phyloP scores from a whole-genome alignment of 306 rosid species.

The Begonia fuchsioides region DNA sequence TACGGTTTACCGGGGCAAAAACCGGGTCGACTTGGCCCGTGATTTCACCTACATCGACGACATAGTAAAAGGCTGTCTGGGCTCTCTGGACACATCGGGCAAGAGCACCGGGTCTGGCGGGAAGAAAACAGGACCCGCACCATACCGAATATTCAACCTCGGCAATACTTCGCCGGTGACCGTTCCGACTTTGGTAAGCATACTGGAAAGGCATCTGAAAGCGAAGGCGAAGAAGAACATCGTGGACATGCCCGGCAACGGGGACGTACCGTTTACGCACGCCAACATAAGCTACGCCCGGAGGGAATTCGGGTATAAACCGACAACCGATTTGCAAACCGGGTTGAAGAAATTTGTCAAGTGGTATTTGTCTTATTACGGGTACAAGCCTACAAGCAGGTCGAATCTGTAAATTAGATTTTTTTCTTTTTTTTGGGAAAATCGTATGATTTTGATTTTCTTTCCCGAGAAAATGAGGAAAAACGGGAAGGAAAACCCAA shows the following conservation, averaged over 20 bases:
- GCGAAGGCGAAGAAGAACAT: background rate
- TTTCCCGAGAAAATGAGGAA: background rate
- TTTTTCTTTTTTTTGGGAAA: background rate
- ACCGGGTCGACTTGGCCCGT: background rate
- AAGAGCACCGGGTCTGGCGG: constrained; percentile 1
- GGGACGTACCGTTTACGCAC: constrained; percentile 1
- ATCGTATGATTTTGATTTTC: background rate
- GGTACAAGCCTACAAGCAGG: background rate
- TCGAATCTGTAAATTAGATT: constrained; percentile 2
- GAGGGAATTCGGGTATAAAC: background rate
- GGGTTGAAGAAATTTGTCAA: background rate
- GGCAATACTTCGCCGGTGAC: constrained; percentile 1
- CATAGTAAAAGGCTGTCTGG: background rate
- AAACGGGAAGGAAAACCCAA: background rate
- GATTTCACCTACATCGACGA: background rate
- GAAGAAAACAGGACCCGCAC: background rate
- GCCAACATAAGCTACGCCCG: background rate
- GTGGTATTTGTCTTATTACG: constrained; percentile 1
- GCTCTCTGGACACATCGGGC: background rate
- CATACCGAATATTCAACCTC: background rate
- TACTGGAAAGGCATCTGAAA: background rate
- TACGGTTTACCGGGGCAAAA: background rate
- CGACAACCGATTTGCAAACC: background rate
- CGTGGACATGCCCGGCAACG: background rate
- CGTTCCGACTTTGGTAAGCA: background rate